Evolutionary conservation across 495 filamentous ascomycete genomes (phyloP).

Genomic region (Tuber aestivum): DNA sequence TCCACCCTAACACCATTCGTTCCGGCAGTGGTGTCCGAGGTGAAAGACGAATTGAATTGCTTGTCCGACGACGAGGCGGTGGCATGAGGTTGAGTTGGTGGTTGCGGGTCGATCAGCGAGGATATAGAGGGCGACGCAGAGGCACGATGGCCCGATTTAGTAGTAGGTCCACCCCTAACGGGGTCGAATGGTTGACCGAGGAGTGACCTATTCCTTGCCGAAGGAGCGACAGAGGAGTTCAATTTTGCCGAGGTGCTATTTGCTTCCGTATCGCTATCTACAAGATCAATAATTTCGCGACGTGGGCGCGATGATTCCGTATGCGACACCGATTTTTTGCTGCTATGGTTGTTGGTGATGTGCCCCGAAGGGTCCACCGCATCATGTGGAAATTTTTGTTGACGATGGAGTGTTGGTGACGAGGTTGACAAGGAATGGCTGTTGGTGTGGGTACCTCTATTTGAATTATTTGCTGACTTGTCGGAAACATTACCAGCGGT

Average conservation of each 20-base stretch:
- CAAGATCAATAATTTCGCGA: slow-evolving; percentile 37
- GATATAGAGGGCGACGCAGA: slow-evolving; percentile 43
- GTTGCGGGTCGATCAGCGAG: slow-evolving; percentile 40
- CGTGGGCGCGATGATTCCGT: slow-evolving; percentile 24
- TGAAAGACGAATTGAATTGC: slow-evolving; percentile 15
- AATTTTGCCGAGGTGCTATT: slow-evolving; percentile 30
- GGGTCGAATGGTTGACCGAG: slow-evolving; percentile 39
- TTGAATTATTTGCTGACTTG: slow-evolving; percentile 35
- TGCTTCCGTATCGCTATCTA: slow-evolving; percentile 37
- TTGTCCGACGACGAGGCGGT: slow-evolving; percentile 14
- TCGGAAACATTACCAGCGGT: slow-evolving; percentile 40
- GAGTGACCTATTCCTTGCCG: slow-evolving; percentile 30
- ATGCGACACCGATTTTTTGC: slow-evolving; percentile 37
- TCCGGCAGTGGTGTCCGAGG: slow-evolving; percentile 24
- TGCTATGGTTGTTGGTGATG: slow-evolving; percentile 19
- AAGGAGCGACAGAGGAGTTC: slow-evolving; percentile 27
- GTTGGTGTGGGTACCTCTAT: slow-evolving; percentile 34
- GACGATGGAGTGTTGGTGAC: slow-evolving; percentile 34
- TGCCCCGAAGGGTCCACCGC: slow-evolving; percentile 23
- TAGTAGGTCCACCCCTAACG: slow-evolving; percentile 30
- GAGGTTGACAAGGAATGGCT: slow-evolving; percentile 29
- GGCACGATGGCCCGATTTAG: slow-evolving; percentile 40
- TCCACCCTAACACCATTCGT: slow-evolving; percentile 38
- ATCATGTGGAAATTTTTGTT: slow-evolving; percentile 39
- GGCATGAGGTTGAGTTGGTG: slow-evolving; percentile 23